Evolutionary conservation across 148 eudicot genomes (phyloP), one percentile per base, ranked within the genome.

Genomic region (Arctostaphylos glauca): DNA sequence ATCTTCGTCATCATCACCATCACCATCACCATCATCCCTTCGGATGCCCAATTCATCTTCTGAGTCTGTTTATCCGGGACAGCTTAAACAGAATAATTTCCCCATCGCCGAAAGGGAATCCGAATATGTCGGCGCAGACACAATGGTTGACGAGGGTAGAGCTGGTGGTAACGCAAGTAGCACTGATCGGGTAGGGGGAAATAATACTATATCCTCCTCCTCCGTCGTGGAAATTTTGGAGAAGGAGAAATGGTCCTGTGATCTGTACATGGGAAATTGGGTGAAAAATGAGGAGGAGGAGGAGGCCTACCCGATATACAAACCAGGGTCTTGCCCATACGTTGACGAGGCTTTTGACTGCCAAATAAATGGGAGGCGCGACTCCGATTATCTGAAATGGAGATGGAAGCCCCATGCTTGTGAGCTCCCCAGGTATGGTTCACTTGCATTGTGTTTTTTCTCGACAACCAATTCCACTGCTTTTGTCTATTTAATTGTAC

Each of bases 261-360:
- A 96, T 86, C 66, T 95, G 80, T 87, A 90, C 79, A 80, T 79
- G 85, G 98, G 99, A 41, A 92, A 81, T 49, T 96, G 99, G 99
- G 93, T 94, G 83, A 93, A 76, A 82, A 95, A 19, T 21, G 67
- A n/a, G n/a, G 31, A 60, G 67, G 67, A 60, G 59, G 59, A 91
- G 85, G 94, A 88, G 23, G 86, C 59, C 41, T 91, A 92, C 79
- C 99, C 97, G 5, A 73, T 93, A 62, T 96, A 96, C 82, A 46
- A 81, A 73, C 90, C 97, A 5, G 97, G 98, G 80, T 85, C 92
- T 56, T 96, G 99, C 80, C 95, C 99, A 4, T 96, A 87, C 85
- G 95, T 96, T 64, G 99, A 96, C 83, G 98, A 92, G 74, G 99
- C 89, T 75, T 96, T 89, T 86, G 92, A 93, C 87, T 96, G 99